Percentiles rank a stretch among this genome's conserved stretches.
phyloP scores from a whole-genome alignment of 805 yeast species.

The Ogataea naganishii region DNA sequence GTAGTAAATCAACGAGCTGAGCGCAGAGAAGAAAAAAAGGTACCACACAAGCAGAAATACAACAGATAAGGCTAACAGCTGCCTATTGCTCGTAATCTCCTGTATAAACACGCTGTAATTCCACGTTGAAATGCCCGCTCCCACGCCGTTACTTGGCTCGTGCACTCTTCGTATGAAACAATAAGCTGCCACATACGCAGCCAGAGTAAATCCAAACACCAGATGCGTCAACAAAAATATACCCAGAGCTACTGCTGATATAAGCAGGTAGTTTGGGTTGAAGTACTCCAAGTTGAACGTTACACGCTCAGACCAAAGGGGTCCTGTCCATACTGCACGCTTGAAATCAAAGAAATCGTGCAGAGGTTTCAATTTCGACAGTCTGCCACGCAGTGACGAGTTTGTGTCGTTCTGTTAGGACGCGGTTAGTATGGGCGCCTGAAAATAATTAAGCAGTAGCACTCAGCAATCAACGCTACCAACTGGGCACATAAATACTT shows the following conservation, averaged over 20 bases:
- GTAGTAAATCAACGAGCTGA: conserved; percentile 87
- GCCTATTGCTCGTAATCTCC: too few relatives aligned
- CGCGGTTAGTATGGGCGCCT: neutral
- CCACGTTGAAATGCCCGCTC: too few relatives aligned
- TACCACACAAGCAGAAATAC: too few relatives aligned
- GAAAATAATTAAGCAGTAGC: neutral
- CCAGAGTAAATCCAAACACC: conserved; percentile 4
- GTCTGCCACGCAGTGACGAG: conserved; percentile 44
- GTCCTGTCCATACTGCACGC: too few relatives aligned
- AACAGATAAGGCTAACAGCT: too few relatives aligned
- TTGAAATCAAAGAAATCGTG: conserved; percentile 87
- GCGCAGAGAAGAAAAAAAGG: conserved; percentile 84
- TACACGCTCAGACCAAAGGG: too few relatives aligned
- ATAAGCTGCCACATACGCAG: too few relatives aligned
- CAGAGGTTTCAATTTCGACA: conserved; percentile 69
- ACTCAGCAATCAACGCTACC: neutral
- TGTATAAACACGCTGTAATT: too few relatives aligned
- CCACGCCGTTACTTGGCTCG: too few relatives aligned
- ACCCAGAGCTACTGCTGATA: conserved; percentile 46
- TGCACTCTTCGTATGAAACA: too few relatives aligned
- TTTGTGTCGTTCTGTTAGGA: conserved; percentile 22
- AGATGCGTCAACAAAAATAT: conserved; percentile 15
- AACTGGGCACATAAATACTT: neutral
- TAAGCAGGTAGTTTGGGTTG: conserved; percentile 72
- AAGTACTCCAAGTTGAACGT: conserved; percentile 78